Percentiles rank a stretch among this genome's conserved stretches.
phyloP scores from a whole-genome alignment of 1,284 basidiomycete species.

The Pholiota adiposa region DNA sequence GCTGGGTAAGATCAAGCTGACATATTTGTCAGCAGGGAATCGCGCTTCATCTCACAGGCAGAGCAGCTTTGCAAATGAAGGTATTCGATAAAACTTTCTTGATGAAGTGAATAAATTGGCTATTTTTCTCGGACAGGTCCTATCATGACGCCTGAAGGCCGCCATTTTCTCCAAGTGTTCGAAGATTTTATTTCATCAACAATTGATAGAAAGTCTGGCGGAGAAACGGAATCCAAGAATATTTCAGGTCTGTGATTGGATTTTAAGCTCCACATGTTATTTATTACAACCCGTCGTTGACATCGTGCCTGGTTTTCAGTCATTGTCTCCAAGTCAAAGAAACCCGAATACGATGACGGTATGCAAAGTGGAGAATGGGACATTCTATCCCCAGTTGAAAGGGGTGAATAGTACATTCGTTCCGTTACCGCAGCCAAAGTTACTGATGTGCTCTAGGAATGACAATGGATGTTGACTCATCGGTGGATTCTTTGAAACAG shows the following conservation, averaged over 20 bases:
- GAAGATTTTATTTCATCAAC: constrained; percentile 4
- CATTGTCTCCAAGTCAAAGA: background rate
- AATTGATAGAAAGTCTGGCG: background rate
- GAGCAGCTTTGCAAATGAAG: background rate
- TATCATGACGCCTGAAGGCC: background rate
- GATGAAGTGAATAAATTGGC: background rate
- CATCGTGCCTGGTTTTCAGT: too few relatives aligned
- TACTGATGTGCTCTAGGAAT: too few relatives aligned
- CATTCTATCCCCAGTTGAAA: background rate
- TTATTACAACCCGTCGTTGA: too few relatives aligned
- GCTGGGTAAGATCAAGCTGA: background rate
- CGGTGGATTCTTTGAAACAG: background rate
- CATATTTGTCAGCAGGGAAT: background rate
- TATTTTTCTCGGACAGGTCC: background rate
- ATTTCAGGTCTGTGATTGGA: background rate
- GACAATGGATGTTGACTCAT: constrained; percentile 6
- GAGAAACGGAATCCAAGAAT: background rate
- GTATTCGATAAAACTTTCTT: background rate
- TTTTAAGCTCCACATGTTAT: too few relatives aligned
- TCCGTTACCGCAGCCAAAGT: too few relatives aligned
- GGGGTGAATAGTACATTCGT: background rate
- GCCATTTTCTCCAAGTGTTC: background rate
- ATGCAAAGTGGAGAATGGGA: background rate
- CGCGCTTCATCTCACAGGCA: background rate
- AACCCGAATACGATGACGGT: background rate